phyloP scores from a whole-genome alignment of 495 filamentous ascomycete species.

The Podospora didyma region DNA sequence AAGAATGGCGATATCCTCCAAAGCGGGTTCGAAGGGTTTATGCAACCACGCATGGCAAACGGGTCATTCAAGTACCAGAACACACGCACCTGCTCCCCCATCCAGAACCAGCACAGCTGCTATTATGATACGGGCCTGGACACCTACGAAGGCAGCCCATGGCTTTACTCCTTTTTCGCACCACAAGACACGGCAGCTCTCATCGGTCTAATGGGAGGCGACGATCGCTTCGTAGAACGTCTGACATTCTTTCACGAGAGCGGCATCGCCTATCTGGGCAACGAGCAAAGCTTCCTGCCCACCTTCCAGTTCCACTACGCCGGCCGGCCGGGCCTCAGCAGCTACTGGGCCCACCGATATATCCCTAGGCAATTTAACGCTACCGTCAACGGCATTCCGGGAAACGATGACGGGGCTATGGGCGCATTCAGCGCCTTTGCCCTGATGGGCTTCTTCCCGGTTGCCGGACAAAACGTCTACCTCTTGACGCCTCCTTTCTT shows the following conservation, averaged over 20 bases:
- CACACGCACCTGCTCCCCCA: slow-evolving; percentile 58
- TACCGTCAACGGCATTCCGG: slow-evolving; percentile 59
- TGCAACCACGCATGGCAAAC: slow-evolving; percentile 60
- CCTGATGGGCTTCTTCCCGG: slow-evolving; percentile 71
- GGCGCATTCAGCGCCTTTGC: slow-evolving; percentile 65
- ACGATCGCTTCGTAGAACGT: slow-evolving; percentile 52
- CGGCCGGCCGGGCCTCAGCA: slow-evolving; percentile 59
- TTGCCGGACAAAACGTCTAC: slow-evolving; percentile 71
- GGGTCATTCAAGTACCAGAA: slow-evolving; percentile 66
- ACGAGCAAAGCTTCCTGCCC: slow-evolving; percentile 70
- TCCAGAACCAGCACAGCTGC: slow-evolving; percentile 39
- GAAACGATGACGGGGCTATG: slow-evolving; percentile 76
- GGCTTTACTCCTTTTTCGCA: slow-evolving; percentile 69
- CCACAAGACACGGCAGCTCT: slow-evolving; percentile 67
- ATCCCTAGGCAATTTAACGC: slow-evolving; percentile 65
- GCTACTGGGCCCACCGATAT: slow-evolving; percentile 58
- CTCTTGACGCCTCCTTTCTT: slow-evolving; percentile 66
- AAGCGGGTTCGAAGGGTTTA: slow-evolving; percentile 59
- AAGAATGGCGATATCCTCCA: slow-evolving; percentile 17
- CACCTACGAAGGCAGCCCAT: slow-evolving; percentile 67
- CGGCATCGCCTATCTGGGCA: slow-evolving; percentile 65
- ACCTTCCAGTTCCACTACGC: slow-evolving; percentile 73
- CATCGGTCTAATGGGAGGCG: slow-evolving; percentile 56
- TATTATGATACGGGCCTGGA: slow-evolving; percentile 58
- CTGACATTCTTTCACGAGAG: slow-evolving; percentile 60